Conservation (phyloP, 2,329 filamentous ascomycete species). For the Sordariomycetes sp. region DNA sequence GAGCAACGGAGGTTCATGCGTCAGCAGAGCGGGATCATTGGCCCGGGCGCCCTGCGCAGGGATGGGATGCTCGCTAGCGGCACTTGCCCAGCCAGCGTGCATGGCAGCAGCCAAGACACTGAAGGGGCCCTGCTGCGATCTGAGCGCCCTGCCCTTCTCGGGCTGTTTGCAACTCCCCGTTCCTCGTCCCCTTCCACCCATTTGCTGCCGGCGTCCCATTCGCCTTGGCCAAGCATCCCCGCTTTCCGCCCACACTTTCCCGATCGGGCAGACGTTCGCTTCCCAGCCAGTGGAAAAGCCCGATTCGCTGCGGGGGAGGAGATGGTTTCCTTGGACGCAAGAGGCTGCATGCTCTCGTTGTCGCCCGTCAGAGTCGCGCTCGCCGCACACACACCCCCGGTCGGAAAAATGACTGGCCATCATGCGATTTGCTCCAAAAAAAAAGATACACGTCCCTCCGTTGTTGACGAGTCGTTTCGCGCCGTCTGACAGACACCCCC, state of each 20-base stretch:
- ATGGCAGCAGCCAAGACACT: background rate
- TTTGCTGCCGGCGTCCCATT: background rate
- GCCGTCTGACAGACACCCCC: too few relatives aligned
- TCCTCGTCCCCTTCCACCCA: background rate
- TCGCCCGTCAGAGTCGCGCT: background rate
- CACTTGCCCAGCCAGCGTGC: background rate
- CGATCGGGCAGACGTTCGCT: background rate
- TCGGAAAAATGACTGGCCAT: background rate
- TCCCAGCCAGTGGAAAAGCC: background rate
- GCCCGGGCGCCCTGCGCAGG: background rate
- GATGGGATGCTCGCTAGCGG: background rate
- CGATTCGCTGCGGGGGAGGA: background rate
- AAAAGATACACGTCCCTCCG: background rate
- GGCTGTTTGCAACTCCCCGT: too few relatives aligned
- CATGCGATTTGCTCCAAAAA: background rate
- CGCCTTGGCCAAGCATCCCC: background rate
- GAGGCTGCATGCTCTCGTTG: background rate
- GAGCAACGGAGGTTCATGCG: background rate
- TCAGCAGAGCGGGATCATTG: background rate
- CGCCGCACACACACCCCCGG: background rate
- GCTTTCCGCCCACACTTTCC: background rate
- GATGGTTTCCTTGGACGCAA: background rate
- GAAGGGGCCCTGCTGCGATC: background rate
- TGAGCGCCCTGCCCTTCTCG: too few relatives aligned
- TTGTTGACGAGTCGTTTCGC: too few relatives aligned